Base-by-base conservation (phyloP, 495 filamentous ascomycete genomes). In the Cercophora samala region DNA sequence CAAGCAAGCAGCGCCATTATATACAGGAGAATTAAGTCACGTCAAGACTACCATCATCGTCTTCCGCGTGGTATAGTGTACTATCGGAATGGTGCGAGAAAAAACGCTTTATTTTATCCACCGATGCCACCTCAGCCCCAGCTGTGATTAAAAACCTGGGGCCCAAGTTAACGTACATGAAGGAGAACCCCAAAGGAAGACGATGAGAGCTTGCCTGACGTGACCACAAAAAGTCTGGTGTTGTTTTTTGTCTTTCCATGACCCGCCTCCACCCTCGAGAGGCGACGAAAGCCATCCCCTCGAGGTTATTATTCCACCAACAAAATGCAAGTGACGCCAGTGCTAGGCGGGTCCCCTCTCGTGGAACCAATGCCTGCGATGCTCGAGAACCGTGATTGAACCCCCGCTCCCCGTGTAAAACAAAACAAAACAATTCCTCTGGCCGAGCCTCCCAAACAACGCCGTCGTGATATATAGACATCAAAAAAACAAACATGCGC, bases 91-190 rank as follows among this genome's bases (percentile, higher is more conserved):
- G 62, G 63, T 23, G 52, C 19, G 62, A 65, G 62, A 21, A 70
- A 67, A 61, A 64, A 83, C 81, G 79, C 76, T 86, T 79, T 85
- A 84, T 86, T 82, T 69, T 76, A 76, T 62, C 78, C 77, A 80
- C 59, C 66, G 59, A 68, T 71, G 78, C 81, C 74, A 74, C 59
- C 71, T 69, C 73, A 74, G 75, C 71, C 76, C 75, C 72, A 67
- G 65, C 71, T 70, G 77, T 77, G 73, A 3, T 74, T 70, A 73
- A 75, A n/a, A 80, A 77, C 76, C 79, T 77, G 79, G 77, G 76
- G 70, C 75, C 76, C 73, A 76, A 75, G 80, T 85, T 92, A 92
- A 92, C 90, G 88, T 93, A 93, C 90, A 93, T 89, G 82, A 85
- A 78, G 77, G 56, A 74, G 80, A 46, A 82, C 81, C 84, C 84